Conservation (phyloP, 352 stramenopile species). For the Phytophthora melonis region DNA sequence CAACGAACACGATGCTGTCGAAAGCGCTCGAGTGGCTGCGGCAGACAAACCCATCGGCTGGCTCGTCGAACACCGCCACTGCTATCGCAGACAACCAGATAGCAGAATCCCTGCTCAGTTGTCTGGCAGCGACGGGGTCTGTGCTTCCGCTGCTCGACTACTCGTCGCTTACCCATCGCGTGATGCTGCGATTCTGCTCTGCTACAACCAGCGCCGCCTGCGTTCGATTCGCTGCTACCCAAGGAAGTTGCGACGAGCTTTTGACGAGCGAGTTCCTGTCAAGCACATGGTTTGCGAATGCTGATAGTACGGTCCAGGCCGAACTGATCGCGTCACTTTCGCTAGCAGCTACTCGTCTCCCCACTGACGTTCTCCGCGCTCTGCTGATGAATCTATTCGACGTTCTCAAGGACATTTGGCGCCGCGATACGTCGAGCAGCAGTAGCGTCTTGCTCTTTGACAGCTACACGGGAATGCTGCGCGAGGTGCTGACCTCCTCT, state of each 20-base stretch:
- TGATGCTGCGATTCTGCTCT: conserved; percentile 44
- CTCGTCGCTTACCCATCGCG: conserved; percentile 29
- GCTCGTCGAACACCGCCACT: not conserved
- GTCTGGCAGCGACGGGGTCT: conserved; percentile 29
- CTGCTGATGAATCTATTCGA: conserved; percentile 28
- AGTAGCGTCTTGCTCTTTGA: conserved; percentile 35
- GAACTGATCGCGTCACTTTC: conserved; percentile 36
- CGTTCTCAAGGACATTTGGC: conserved; percentile 37
- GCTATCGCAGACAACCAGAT: conserved; percentile 6
- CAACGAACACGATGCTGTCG: conserved; percentile 34
- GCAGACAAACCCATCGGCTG: conserved; percentile 26
- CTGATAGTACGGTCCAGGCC: conserved; percentile 26
- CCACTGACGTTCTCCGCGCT: conserved; percentile 24
- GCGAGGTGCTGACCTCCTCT: conserved; percentile 18
- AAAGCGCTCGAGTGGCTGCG: conserved; percentile 49
- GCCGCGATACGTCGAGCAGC: conserved; percentile 16
- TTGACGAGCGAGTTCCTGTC: conserved; percentile 35
- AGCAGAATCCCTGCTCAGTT: conserved; percentile 38
- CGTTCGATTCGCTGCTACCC: conserved; percentile 45
- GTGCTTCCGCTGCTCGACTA: conserved; percentile 48
- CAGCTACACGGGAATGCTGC: conserved; percentile 40
- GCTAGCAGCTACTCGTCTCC: conserved; percentile 30
- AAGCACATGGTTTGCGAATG: conserved; percentile 30
- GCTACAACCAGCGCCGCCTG: conserved; percentile 34
- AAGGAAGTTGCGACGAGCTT: conserved; percentile 50